Percentiles rank a stretch among this genome's conserved stretches.
These are phyloP conservation scores for Elaeis guineensis DNA, from an alignment of 176 grass and related monocot genomes.

Conservation along the genomic window DNA sequence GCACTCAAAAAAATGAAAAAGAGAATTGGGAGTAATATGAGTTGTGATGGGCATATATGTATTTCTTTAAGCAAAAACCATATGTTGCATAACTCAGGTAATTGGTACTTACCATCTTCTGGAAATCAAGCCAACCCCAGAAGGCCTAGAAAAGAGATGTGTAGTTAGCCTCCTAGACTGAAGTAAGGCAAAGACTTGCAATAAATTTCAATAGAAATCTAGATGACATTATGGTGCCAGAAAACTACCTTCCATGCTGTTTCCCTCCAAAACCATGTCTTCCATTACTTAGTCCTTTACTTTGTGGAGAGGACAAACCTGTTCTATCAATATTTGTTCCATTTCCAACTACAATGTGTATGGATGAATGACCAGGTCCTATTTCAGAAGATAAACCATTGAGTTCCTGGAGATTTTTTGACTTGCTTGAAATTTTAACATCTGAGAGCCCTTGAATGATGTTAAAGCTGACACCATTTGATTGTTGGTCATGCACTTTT, in stretches of 20 bases:
- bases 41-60: too few relatives aligned
- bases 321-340: slow-evolving; percentile 32
- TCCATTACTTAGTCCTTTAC: slow-evolving; percentile 33
- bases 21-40: too few relatives aligned
- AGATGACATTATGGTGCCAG: not conserved
- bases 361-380: slow-evolving; percentile 34
- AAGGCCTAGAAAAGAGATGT: slow-evolving; percentile 27
- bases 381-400: slow-evolving; percentile 42
- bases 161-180: slow-evolving; percentile 3
- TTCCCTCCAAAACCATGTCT: slow-evolving; percentile 60
- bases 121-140: slow-evolving; percentile 28
- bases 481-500: slow-evolving; percentile 28
- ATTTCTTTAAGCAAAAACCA: too few relatives aligned
- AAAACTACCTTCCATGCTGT: slow-evolving; percentile 51
- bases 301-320: slow-evolving; percentile 20
- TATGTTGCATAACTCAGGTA: not conserved
- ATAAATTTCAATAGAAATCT: too few relatives aligned
- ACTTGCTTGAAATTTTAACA: slow-evolving; percentile 50
- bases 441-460: slow-evolving; percentile 53
- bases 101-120: slow-evolving; percentile 36
- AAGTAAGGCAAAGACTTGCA: too few relatives aligned
- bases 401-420: slow-evolving; percentile 24
- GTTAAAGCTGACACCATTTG: slow-evolving; percentile 27
- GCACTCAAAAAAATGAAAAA: too few relatives aligned
- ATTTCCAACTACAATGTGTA: slow-evolving; percentile 27